phyloP scores from a whole-genome alignment of 305 asterid species.

The Fraxinus latifolia region DNA sequence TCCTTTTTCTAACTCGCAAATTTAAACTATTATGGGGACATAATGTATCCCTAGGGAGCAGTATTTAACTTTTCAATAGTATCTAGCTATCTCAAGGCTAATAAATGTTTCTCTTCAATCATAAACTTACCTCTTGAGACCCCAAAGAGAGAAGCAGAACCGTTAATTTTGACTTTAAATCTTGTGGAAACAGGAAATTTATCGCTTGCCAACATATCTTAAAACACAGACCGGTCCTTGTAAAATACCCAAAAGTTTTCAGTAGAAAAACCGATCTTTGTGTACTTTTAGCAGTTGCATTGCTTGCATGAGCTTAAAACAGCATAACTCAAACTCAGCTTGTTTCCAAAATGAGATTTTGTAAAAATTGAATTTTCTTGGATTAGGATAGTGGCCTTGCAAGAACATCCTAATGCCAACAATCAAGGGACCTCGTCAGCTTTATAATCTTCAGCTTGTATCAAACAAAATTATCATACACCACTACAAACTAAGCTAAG shows the following conservation, averaged over 20 bases:
- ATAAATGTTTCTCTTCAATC: neutral
- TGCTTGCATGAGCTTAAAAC: neutral
- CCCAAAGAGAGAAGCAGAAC: neutral
- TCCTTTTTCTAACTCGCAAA: neutral
- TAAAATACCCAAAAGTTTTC: neutral
- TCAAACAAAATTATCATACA: neutral
- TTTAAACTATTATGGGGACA: neutral
- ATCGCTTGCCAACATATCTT: neutral
- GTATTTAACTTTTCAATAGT: neutral
- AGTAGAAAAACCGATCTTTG: neutral
- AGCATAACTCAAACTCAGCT: neutral
- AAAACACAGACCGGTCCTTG: neutral
- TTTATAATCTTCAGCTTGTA: neutral
- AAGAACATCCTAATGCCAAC: neutral
- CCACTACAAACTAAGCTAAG: neutral
- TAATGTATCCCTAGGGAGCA: neutral
- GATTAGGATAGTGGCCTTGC: neutral
- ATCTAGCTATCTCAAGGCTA: neutral
- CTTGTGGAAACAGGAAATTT: neutral
- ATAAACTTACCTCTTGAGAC: neutral
- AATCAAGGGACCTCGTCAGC: neutral
- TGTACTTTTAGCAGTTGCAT: neutral
- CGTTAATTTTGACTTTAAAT: neutral
- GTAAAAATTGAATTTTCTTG: neutral
- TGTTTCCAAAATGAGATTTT: neutral